These are phyloP conservation scores for Kuraishia ogatae DNA, from an alignment of 805 yeast species.

Conservation along the genomic window DNA sequence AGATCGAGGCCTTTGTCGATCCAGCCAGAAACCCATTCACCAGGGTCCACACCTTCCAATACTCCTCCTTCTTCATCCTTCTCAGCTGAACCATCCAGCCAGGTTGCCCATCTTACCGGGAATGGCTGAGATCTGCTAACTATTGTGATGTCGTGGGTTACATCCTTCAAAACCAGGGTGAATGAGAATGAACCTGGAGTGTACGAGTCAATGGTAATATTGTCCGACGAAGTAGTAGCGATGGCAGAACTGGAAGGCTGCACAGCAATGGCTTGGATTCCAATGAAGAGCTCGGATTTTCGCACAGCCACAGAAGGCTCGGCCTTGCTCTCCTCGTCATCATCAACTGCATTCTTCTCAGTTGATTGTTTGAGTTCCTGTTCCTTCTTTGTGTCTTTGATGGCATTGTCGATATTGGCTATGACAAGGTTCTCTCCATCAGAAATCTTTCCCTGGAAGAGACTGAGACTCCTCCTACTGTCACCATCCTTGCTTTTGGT, in stretches of 20 bases:
- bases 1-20: slow-evolving; percentile 69
- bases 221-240: slow-evolving; percentile 15
- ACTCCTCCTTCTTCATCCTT: slow-evolving; percentile 11
- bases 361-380: slow-evolving; percentile 1
- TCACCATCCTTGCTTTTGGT: slow-evolving; percentile 15
- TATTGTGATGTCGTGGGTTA: slow-evolving; percentile 65
- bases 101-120: slow-evolving; percentile 86
- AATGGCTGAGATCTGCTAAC: slow-evolving; percentile 81
- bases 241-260: slow-evolving; percentile 13
- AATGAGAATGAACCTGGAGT: slow-evolving; percentile 60
- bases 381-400: slow-evolving; percentile 30
- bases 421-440: slow-evolving; percentile 85
- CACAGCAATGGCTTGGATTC: slow-evolving; percentile 18
- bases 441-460: slow-evolving; percentile 66
- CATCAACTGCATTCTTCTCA: slow-evolving; percentile 5
- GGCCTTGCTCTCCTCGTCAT: not conserved
- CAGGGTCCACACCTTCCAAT: slow-evolving; percentile 46
- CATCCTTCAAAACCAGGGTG: slow-evolving; percentile 68
- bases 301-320: slow-evolving; percentile 5
- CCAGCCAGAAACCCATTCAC: slow-evolving; percentile 79
- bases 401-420: slow-evolving; percentile 79
- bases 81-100: slow-evolving; percentile 49
- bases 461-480: slow-evolving; percentile 40
- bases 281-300: slow-evolving; percentile 21
- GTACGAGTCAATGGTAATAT: slow-evolving; percentile 34